Base-by-base conservation (phyloP, 164 flowering plant genomes). In the Piper betle region DNA sequence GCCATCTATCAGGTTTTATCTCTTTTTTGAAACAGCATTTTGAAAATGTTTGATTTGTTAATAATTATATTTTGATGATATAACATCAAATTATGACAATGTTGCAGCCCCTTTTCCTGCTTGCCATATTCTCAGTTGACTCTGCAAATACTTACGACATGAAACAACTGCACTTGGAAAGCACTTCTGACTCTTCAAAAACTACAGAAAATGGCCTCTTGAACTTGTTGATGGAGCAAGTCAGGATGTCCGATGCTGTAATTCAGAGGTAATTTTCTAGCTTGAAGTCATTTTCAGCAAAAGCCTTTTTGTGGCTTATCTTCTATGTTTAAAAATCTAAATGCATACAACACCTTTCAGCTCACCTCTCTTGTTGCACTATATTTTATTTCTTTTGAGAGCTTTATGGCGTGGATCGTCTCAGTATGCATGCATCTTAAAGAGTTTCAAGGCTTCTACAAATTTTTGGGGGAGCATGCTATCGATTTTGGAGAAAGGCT, bases 401-500 rank as follows among this genome's bases (percentile, higher is more conserved):
- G 80, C 84, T 54, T 61, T 90, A 66, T 93, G 99, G 99, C 83
- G 80, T 73, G 87, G 86, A 57, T 87, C 88, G 70, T 72, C 81
- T 58, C 88, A 80, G 52, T 87, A 81, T 69, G 57, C 69, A 53
- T 66, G 69, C 65, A 68, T 82, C 62, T 61, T 93, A 78, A 84
- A 83, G 52, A 61, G 50, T 61, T 64, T 93, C 10, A 84, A 74
- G 70, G 71, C 57, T 37, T 77, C 87, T 17, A 77, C 69, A 25
- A 73, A 69, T 40, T 86, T 93, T 70, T 93, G 91, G 96, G 74
- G 71, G 65, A 71, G 69, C 33, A 58, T 93, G 57, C 73, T 80
- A 18, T 69, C 72, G 50, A 68, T 59, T 58, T 53, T 84, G 50
- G 66, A 71, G 33, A 25, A 25, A 25, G 33, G 33, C 33, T 25